phyloP scores from a whole-genome alignment of 179 eudicot genomes.

The Amaranthus tricolor region DNA sequence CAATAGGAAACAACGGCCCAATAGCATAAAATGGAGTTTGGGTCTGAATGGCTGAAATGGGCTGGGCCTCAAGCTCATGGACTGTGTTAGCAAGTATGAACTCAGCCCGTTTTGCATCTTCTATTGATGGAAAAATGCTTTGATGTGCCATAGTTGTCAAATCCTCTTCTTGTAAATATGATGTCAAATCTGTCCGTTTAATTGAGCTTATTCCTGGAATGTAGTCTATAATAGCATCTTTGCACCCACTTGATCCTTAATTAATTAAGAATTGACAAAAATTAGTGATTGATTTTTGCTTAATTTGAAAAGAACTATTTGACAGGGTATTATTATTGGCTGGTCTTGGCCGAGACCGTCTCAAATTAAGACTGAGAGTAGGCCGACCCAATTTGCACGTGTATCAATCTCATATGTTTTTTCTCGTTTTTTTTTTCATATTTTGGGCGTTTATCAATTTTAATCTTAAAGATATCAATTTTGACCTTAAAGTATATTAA shows the following conservation, averaged over 20 bases:
- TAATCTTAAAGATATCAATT: no score
- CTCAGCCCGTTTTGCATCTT: constrained; percentile 50
- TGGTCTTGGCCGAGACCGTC: no score
- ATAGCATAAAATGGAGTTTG: constrained; percentile 47
- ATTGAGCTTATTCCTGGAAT: constrained; percentile 67
- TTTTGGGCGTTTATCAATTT: no score
- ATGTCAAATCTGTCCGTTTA: constrained; percentile 57
- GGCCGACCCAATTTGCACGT: no score
- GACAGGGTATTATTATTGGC: background rate
- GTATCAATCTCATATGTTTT: no score
- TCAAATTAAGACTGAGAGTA: no score
- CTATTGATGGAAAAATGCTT: constrained; percentile 38
- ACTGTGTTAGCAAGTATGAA: constrained; percentile 51
- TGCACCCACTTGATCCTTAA: constrained; percentile 38
- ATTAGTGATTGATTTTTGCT: background rate
- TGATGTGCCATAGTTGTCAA: constrained; percentile 35
- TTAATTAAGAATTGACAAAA: background rate
- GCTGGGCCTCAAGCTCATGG: constrained; percentile 51
- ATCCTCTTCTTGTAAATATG: constrained; percentile 53
- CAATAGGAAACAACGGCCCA: constrained; percentile 59
- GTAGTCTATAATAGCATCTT: constrained; percentile 44
- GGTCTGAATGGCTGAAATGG: constrained; percentile 46
- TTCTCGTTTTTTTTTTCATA: no score
- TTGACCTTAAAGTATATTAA: no score
- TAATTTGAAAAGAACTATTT: background rate